A percentile compares a stretch with the other conserved stretches of the same genome.
phyloP scores from a whole-genome alignment of 139 green algal species.

The Chlamydomonas asymmetrica region DNA sequence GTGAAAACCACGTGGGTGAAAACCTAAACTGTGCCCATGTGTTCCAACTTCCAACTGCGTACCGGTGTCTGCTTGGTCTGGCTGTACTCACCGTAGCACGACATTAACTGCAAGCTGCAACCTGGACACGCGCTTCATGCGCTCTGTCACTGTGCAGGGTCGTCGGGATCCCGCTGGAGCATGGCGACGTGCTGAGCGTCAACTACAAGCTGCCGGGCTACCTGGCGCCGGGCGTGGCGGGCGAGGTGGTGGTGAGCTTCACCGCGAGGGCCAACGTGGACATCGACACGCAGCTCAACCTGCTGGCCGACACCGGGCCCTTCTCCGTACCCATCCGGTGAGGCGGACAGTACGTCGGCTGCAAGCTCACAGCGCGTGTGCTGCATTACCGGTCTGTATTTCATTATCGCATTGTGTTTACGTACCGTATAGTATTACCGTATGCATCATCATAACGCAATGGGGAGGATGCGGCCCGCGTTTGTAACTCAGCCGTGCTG shows the following conservation, averaged over 20 bases:
- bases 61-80: neutral
- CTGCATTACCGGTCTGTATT: too few species aligned
- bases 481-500: too few species aligned
- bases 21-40: neutral
- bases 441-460: too few species aligned
- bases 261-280: slow-evolving; percentile 62
- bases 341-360: too few species aligned
- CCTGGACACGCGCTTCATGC: neutral
- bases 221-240: slow-evolving; percentile 56
- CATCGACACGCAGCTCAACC: slow-evolving; percentile 48
- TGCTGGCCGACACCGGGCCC: slow-evolving; percentile 59
- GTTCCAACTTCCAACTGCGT: too few species aligned
- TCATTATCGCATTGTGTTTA: too few species aligned
- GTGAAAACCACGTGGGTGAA: neutral
- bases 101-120: slow-evolving; percentile 13
- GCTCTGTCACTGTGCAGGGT: slow-evolving; percentile 21
- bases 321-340: slow-evolving; percentile 50
- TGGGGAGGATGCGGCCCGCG: too few species aligned
- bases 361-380: too few species aligned
- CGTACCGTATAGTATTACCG: too few species aligned
- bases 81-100: too few species aligned
- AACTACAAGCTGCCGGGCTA: slow-evolving; percentile 60
- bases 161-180: slow-evolving; percentile 45
- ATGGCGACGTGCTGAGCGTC: slow-evolving; percentile 50
- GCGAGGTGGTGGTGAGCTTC: slow-evolving; percentile 56